phyloP scores from a whole-genome alignment of 2,329 filamentous ascomycete genomes.

The Phyllosticta citrichinensis region DNA sequence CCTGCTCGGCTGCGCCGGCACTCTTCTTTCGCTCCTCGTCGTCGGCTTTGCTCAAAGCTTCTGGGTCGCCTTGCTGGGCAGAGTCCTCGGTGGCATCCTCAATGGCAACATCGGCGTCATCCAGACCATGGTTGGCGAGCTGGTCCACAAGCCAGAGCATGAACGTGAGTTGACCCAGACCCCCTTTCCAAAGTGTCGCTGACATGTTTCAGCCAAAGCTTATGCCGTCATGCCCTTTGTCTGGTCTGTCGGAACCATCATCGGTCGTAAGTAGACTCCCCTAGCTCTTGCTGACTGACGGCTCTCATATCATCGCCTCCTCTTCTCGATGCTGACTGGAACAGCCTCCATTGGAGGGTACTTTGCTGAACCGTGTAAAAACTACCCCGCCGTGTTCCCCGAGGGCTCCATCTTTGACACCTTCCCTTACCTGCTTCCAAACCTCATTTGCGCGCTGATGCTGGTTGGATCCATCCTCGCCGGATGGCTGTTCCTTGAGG shows the following conservation, averaged over 20 bases:
- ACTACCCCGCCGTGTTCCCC: slow-evolving; percentile 64
- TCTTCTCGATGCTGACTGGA: slow-evolving; percentile 15
- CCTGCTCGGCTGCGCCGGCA: slow-evolving; percentile 54
- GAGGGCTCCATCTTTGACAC: slow-evolving; percentile 58
- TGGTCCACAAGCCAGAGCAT: slow-evolving; percentile 74
- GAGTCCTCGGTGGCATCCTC: slow-evolving; percentile 68
- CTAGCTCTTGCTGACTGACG: neutral
- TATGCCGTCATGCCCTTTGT: slow-evolving; percentile 93
- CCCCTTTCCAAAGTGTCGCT: neutral
- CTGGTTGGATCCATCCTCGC: slow-evolving; percentile 69
- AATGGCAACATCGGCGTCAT: slow-evolving; percentile 90
- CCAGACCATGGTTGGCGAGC: slow-evolving; percentile 82
- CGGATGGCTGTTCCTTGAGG: slow-evolving; percentile 72
- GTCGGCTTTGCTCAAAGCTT: slow-evolving; percentile 78
- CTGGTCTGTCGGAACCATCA: slow-evolving; percentile 82
- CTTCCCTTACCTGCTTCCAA: slow-evolving; percentile 83
- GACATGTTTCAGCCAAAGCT: slow-evolving; percentile 53
- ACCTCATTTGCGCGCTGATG: slow-evolving; percentile 69
- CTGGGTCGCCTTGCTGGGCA: slow-evolving; percentile 68
- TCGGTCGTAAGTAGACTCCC: slow-evolving; percentile 43
- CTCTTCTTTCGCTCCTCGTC: slow-evolving; percentile 70
- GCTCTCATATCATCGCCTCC: neutral
- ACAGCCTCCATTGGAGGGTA: slow-evolving; percentile 69
- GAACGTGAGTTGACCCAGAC: slow-evolving; percentile 53
- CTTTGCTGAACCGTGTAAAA: slow-evolving; percentile 67